Evolutionary conservation across 176 grass and related monocot genomes (phyloP), one percentile per base, ranked within the genome.

Genomic region (Themeda triandra): DNA sequence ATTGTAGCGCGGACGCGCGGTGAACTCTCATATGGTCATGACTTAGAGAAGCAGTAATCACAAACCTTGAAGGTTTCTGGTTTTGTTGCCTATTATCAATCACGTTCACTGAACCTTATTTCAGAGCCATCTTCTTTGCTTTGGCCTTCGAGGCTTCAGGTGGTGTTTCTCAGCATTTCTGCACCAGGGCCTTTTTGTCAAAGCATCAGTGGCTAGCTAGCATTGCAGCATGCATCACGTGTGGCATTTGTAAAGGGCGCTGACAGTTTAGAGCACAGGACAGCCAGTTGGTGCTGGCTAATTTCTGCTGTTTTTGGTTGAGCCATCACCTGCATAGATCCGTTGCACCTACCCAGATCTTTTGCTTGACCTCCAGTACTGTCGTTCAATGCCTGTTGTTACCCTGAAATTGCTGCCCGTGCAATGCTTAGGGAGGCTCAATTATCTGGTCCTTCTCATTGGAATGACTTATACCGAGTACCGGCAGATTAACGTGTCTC

Each of bases 401-500:
- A 48, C 33, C 41, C 46, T 83, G 73, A 66, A 56, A 5, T 32
- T 11, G 68, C 25, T 75, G 17, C 2, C 44, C 44, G 56, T 84
- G 75, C 80, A 45, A 84, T 24, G 39, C 13, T 35, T 58, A 30
- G 7, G 56, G 0, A n/a, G 41, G 15, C 62, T 56, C 54, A 77
- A 59, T 82, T 66, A 70, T 46, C 66, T 4, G 71, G 23, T 51
- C 62, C 12, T n/a, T 29, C 31, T n/a, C 13, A 4, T 10, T 44
- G 36, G 42, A 31, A 71, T 60, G 80, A 8, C 59, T n/a, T 78
- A 82, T 76, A 69, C 87, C 39, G 62, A 69, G 87, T 76, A 70
- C 87, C 51, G 77, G 76, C 77, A 81, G 10, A 63, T 48, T 48
- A 13, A 9, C 62, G 60, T 59, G 13, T 44, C 4, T 8, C 13